These are phyloP conservation scores for Strigomonas culicis DNA, from an alignment of 208 protist species.

Conservation along the genomic window DNA sequence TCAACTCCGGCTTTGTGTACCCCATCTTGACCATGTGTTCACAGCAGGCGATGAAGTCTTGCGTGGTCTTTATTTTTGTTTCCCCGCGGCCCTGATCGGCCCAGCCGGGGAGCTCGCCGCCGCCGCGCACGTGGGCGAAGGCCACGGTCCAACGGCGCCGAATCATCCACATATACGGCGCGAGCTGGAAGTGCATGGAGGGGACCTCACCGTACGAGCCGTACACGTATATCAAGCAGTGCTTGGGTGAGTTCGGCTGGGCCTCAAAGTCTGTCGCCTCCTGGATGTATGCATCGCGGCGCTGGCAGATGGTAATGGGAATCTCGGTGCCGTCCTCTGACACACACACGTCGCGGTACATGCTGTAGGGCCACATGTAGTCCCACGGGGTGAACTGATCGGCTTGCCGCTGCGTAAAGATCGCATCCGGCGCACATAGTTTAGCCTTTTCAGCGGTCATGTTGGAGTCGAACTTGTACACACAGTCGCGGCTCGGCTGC, in stretches of 20 bases:
- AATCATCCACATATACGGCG: slow-evolving; percentile 92
- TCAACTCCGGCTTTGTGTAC: slow-evolving; percentile 80
- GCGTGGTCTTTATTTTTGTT: slow-evolving; percentile 87
- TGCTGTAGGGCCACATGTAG: slow-evolving; percentile 93
- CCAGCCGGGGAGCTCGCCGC: slow-evolving; percentile 88
- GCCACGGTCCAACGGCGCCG: slow-evolving; percentile 86
- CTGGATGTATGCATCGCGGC: slow-evolving; percentile 84
- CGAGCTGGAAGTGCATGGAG: slow-evolving; percentile 90
- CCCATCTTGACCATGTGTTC: slow-evolving; percentile 89
- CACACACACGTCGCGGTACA: slow-evolving; percentile 85
- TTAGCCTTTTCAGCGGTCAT: slow-evolving; percentile 62
- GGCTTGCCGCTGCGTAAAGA: slow-evolving; percentile 90
- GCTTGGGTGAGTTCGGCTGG: slow-evolving; percentile 80
- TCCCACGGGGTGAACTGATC: slow-evolving; percentile 90
- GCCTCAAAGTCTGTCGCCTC: slow-evolving; percentile 88
- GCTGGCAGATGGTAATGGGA: slow-evolving; percentile 88
- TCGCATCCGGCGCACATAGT: slow-evolving; percentile 63
- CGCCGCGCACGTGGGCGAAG: slow-evolving; percentile 93
- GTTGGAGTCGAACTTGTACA: slow-evolving; percentile 79
- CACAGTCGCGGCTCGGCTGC: slow-evolving; percentile 80
- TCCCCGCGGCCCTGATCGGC: slow-evolving; percentile 68
- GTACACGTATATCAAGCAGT: slow-evolving; percentile 91
- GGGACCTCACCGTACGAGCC: slow-evolving; percentile 89
- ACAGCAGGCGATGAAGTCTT: slow-evolving; percentile 92
- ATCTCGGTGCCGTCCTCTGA: slow-evolving; percentile 85